Evolutionary conservation across 805 yeast species (phyloP), one percentile per base, ranked within the genome.

Genomic region (Kodamaea hsintzibuensis): DNA sequence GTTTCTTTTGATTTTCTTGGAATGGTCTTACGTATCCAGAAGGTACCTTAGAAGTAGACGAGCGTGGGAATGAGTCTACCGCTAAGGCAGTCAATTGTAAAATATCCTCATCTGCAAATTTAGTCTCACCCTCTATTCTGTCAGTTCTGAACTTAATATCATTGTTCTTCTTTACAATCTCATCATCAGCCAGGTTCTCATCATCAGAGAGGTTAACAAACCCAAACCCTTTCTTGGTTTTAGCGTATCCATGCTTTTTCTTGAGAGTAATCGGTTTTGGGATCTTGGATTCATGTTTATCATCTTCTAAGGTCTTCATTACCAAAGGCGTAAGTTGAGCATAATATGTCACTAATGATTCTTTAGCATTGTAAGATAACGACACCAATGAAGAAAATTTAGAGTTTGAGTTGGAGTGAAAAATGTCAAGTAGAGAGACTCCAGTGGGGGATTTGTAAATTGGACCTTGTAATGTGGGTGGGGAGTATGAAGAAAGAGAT

Each of bases 161-260:
- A 13, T 40, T 27, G 55, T 46, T 42, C 35, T 49, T 51, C 8
- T 52, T 50, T 2, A 25, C 54, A 7, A 57, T 54, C 7, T 17
- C 33, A 7, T 53, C 51, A 4, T 30, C 55, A 30, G 35, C 10
- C 35, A 30, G 35, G 35, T 30, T 30, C 9, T 58, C 55, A 8
- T 19, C 42, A 33, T 51, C 50, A n/a, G 38, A 25, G 12, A 57
- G 47, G 30, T 64, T 68, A 10, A 69, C 50, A 52, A 59, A 70
- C 1, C 75, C 75, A 55, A 68, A 71, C 2, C 75, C 75, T 39
- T 52, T 55, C 9, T 50, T 54, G 1, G 71, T 70, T 47, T 60
- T 66, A 2, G 27, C 42, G 42, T 58, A 58, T 6, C 53, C 55
- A 8, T 33, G 37, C 5, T 7, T 17, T 16, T 40, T 40, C 25